Evolutionary conservation across 179 eudicot genomes (phyloP), one percentile per base, ranked within the genome.

Genomic region (Corrigiola litoralis): DNA sequence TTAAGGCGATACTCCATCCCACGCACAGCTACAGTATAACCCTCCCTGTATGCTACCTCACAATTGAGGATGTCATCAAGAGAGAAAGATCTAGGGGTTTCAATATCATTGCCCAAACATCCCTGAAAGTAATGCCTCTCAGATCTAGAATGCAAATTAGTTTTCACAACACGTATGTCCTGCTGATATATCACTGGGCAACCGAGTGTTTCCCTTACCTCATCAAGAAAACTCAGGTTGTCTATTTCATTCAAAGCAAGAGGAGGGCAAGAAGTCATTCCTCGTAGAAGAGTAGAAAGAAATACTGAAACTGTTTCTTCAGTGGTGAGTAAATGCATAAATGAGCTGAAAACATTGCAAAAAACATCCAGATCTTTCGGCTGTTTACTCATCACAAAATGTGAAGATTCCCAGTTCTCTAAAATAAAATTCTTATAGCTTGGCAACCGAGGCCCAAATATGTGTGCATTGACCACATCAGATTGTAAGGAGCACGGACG

Each of bases 141-240:
- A 11, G 52, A 49, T 68, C 70, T 72, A 13, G 68, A 61, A 42
- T 63, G 51, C 28, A 61, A 53, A 55, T 68, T 65, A 17, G 94
- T 79, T 73, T 80, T 86, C 37, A 91, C 51, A 18, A 89, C 94
- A 61, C 97, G 88, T 65, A 91, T 75, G 66, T 91, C 97, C 70
- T 91, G 94, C 66, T 83, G 82, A 72, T 91, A 86, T 25, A 75
- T 72, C 65, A 89, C 66, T 14, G 89, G 87, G 62, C 72, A 76
- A 70, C 87, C 96, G 42, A 91, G 78, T 38, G 69, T 65, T 54
- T 51, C 67, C 73, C 73, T 74, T 24, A 65, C 69, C 37, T 88
- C 96, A 45, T 77, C 44, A 27, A 91, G 71, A 58, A 82, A 77
- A 38, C 66, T 71, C 57, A 84, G 61, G 62, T 78, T 75, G 62